These are phyloP conservation scores for Chlamydomonas applanata DNA, from an alignment of 139 green algal species.

Conservation along the genomic window DNA sequence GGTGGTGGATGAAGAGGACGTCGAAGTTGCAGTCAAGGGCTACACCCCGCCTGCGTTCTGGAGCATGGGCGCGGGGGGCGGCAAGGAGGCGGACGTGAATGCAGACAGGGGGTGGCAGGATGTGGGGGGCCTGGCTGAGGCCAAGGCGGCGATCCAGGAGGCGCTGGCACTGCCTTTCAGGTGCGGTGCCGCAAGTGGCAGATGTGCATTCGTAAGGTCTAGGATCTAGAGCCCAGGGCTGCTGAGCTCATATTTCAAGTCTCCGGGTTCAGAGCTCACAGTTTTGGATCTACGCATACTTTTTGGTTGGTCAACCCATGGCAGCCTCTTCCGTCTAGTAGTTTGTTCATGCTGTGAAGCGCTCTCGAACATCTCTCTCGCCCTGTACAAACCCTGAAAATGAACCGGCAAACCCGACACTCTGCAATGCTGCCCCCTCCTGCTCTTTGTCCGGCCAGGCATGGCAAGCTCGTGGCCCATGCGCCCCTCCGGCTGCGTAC, in stretches of 20 bases:
- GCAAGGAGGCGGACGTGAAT: not conserved
- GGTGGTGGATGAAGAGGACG: conserved; percentile 32
- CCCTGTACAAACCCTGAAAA: too few species aligned
- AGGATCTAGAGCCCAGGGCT: too few species aligned
- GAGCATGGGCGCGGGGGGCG: conserved; percentile 9
- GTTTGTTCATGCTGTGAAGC: too few species aligned
- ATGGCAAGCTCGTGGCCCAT: conserved; percentile 41
- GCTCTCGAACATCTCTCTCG: too few species aligned
- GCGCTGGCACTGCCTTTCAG: conserved; percentile 76
- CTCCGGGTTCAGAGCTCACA: too few species aligned
- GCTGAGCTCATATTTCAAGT: too few species aligned
- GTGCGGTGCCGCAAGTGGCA: not conserved
- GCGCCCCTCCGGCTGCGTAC: conserved; percentile 87
- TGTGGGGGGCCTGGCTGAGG: conserved; percentile 84
- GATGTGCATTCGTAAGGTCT: too few species aligned
- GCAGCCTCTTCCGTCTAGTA: too few species aligned
- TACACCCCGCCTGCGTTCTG: conserved; percentile 69
- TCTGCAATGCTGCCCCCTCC: too few species aligned
- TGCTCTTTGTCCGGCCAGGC: conserved; percentile 73
- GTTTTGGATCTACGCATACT: too few species aligned
- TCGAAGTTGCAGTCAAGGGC: conserved; percentile 49
- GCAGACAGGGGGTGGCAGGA: conserved; percentile 66
- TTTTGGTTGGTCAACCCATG: too few species aligned
- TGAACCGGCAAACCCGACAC: too few species aligned
- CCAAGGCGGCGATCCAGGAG: conserved; percentile 74